These are phyloP conservation scores for Deinandra increscens DNA, from an alignment of 129 eudicot species.

Conservation along the genomic window DNA sequence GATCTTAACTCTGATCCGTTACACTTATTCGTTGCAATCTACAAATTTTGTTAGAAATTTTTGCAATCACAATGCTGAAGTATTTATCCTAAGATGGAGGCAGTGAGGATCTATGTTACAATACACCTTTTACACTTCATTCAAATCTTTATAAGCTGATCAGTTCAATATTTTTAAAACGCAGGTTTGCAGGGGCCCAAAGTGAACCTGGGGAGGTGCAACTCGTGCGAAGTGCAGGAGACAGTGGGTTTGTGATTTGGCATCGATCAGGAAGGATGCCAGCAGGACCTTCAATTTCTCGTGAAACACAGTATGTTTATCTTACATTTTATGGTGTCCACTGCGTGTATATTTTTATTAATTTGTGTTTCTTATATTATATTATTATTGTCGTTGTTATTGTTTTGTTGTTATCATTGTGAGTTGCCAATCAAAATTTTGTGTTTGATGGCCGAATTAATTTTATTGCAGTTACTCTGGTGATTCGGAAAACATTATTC, in stretches of 20 bases:
- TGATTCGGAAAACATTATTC: conserved; percentile 51
- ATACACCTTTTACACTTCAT: neutral
- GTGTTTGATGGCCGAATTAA: conserved; percentile 3
- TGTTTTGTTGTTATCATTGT: conserved; percentile 35
- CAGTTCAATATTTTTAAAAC: conserved; percentile 13
- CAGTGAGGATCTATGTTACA: neutral
- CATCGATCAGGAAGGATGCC: conserved; percentile 65
- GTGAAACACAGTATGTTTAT: conserved; percentile 68
- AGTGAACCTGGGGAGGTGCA: conserved; percentile 22
- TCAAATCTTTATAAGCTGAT: neutral
- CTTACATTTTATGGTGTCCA: conserved; percentile 11
- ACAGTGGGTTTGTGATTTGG: conserved; percentile 33
- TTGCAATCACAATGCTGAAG: neutral
- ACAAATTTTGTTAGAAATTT: neutral
- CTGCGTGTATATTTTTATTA: neutral
- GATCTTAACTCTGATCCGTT: neutral
- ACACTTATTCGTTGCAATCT: neutral
- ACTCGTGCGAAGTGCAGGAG: neutral
- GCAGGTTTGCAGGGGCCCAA: conserved; percentile 35
- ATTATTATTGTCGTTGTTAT: conserved; percentile 31
- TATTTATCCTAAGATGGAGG: neutral
- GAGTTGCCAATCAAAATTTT: conserved; percentile 39
- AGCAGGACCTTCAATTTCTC: conserved; percentile 80
- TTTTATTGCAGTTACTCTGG: conserved; percentile 60
- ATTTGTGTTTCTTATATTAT: conserved; percentile 6